phyloP scores from a whole-genome alignment of 495 filamentous ascomycete species.

The Penicillium mononematosum region DNA sequence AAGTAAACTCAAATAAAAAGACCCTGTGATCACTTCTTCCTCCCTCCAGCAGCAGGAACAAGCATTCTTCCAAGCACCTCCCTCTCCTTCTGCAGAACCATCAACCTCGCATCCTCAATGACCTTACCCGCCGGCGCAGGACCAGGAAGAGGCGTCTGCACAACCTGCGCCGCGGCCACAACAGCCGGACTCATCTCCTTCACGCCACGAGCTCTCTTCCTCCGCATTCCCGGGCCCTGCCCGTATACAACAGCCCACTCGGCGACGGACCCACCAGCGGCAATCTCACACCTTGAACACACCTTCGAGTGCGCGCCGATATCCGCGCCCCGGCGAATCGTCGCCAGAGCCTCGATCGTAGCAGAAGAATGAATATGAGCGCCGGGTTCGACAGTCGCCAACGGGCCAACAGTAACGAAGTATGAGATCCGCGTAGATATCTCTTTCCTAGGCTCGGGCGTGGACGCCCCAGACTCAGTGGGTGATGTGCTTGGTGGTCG shows the following conservation, averaged over 20 bases:
- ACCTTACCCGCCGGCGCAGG: constrained; percentile 34
- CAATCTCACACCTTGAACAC: constrained; percentile 38
- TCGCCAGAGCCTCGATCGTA: constrained; percentile 36
- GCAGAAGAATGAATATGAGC: constrained; percentile 38
- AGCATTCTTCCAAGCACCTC: constrained; percentile 43
- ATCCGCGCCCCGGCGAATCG: constrained; percentile 30
- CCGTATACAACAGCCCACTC: constrained; percentile 51
- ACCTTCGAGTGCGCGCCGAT: constrained; percentile 45
- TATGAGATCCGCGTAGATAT: constrained; percentile 36
- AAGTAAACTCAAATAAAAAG: background rate
- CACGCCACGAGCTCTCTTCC: constrained; percentile 29
- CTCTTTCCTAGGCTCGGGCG: constrained; percentile 8
- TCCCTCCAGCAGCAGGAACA: constrained; percentile 28
- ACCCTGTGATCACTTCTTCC: constrained; percentile 28
- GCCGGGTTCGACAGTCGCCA: constrained; percentile 35
- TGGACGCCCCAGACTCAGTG: background rate
- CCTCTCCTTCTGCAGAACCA: constrained; percentile 46
- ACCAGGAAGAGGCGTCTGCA: constrained; percentile 22
- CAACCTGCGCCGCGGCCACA: constrained; percentile 21
- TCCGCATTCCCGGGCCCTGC: constrained; percentile 34
- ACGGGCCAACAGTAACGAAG: constrained; percentile 36
- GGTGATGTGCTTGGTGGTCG: background rate
- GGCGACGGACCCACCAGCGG: constrained; percentile 23
- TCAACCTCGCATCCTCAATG: constrained; percentile 48
- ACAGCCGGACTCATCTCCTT: constrained; percentile 27